Conservation (phyloP, 257 asterid species). For the Mitragyna speciosa region DNA sequence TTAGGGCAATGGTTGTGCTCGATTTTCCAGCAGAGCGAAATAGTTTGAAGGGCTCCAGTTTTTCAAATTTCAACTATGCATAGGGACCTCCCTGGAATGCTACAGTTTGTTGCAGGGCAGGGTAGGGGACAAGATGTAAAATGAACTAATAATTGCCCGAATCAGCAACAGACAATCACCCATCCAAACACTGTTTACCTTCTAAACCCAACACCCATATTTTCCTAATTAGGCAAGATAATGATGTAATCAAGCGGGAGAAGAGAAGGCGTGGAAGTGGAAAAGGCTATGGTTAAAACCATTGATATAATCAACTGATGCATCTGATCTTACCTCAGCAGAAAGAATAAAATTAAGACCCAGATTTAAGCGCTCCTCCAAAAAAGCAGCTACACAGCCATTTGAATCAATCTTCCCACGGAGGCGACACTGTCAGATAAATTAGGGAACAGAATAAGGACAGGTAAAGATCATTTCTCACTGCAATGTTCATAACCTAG, state of each 20-base stretch:
- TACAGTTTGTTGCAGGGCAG: not conserved
- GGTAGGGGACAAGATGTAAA: not conserved
- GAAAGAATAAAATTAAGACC: conserved; percentile 91
- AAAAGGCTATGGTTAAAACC: not conserved
- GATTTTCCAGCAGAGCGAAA: too few relatives aligned
- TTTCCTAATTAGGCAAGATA: not conserved
- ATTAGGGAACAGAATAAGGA: conserved; percentile 1
- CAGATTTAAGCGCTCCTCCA: conserved; percentile 82
- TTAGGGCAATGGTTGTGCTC: not conserved
- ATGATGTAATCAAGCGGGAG: not conserved
- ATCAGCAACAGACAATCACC: not conserved
- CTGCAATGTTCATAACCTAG: not conserved
- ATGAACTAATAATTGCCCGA: not conserved
- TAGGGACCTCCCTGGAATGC: not conserved
- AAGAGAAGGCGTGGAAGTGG: not conserved
- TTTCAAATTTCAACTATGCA: not conserved
- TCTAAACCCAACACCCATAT: not conserved
- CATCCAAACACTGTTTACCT: not conserved
- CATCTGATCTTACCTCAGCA: conserved; percentile 64
- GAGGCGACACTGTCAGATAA: conserved; percentile 68
- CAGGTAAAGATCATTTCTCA: not conserved
- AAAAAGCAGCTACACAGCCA: conserved; percentile 67
- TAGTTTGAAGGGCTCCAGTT: too few relatives aligned
- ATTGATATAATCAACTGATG: not conserved
- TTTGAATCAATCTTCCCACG: conserved; percentile 90